Evolutionary conservation across 2,329 filamentous ascomycete species (phyloP).

Genomic region (Aspergillus tubingensis): DNA sequence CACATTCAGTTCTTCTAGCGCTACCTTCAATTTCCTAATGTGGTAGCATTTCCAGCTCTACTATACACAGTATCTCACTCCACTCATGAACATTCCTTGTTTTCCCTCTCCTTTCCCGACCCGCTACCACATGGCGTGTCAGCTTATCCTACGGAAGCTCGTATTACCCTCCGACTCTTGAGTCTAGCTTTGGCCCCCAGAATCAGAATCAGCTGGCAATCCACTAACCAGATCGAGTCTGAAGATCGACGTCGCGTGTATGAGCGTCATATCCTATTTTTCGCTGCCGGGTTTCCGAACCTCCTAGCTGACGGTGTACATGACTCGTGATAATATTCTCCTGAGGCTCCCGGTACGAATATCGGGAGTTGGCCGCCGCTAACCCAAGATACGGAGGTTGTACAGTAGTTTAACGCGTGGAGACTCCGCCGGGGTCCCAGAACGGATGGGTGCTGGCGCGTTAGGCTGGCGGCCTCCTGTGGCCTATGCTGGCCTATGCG

Average conservation of each 20-base stretch:
- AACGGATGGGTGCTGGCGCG: background rate
- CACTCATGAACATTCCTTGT: background rate
- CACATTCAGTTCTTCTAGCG: too few relatives aligned
- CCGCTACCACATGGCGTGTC: background rate
- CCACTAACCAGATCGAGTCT: constrained; percentile 1
- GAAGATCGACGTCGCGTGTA: constrained; percentile 9
- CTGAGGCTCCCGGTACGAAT: background rate
- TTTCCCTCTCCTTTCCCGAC: background rate
- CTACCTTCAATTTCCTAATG: too few relatives aligned
- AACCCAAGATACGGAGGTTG: constrained; percentile 1
- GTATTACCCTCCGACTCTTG: background rate
- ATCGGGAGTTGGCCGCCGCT: background rate
- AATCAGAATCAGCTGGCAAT: background rate
- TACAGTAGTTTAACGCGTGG: background rate
- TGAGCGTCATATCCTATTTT: constrained; percentile 3
- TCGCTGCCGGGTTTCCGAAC: background rate
- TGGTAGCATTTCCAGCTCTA: background rate
- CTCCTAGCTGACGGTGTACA: background rate
- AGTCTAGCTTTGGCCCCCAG: background rate
- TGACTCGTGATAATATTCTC: background rate
- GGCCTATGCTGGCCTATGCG: background rate
- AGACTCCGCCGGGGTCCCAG: background rate
- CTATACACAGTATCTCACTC: background rate
- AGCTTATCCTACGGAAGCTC: background rate
- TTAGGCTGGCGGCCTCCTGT: background rate